Conservation (phyloP, 2,329 filamentous ascomycete genomes). For the Ascochyta clinopodiicola region DNA sequence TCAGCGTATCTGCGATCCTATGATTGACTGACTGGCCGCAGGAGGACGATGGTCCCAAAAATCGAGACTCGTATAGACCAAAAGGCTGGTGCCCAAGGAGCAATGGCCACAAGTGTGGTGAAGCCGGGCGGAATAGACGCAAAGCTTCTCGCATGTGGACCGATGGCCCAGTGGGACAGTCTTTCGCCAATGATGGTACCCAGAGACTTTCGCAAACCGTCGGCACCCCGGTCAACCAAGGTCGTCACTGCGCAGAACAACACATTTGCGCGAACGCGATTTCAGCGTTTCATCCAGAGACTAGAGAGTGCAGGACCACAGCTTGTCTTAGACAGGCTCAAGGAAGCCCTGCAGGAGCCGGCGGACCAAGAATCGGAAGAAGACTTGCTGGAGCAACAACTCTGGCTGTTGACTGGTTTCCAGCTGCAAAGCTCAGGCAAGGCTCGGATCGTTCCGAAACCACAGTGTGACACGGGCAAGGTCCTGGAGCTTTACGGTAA, state of each 20-base stretch:
- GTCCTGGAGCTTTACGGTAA: conserved; percentile 50
- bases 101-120: conserved; percentile 1
- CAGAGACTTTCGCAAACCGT: conserved; percentile 24
- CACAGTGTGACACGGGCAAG: conserved; percentile 41
- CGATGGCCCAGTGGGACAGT: conserved; percentile 45
- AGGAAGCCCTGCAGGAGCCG: conserved; percentile 51
- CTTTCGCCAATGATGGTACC: conserved; percentile 32
- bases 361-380: conserved; percentile 55
- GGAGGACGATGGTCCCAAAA: conserved; percentile 18
- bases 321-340: conserved; percentile 62
- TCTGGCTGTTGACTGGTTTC: conserved; percentile 68
- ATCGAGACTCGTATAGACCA: conserved; percentile 29
- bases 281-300: conserved; percentile 62
- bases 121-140: conserved; percentile 17
- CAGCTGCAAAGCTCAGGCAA: conserved; percentile 46
- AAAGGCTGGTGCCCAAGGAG: conserved; percentile 19
- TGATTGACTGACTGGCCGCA: neutral
- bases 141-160: conserved; percentile 32
- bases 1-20: neutral
- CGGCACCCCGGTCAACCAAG: conserved; percentile 23
- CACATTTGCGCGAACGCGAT: conserved; percentile 42
- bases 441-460: conserved; percentile 28
- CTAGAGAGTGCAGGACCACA: conserved; percentile 63
- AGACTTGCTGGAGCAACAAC: conserved; percentile 61
- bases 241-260: conserved; percentile 27